These are phyloP conservation scores for Boehmeria nivea DNA, from an alignment of 306 rosid species.

Conservation along the genomic window DNA sequence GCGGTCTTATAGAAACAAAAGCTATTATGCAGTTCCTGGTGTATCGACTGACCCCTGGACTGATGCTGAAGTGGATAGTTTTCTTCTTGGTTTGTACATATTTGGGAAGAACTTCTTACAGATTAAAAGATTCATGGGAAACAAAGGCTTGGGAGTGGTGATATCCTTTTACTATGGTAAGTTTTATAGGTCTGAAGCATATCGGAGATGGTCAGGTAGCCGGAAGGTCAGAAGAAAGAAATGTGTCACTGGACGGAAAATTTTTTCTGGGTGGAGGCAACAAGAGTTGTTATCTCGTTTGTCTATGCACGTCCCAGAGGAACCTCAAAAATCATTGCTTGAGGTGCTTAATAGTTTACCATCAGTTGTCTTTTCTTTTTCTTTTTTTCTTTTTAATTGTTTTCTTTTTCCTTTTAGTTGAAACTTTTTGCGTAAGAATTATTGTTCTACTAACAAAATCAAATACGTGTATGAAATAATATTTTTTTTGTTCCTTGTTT, in stretches of 20 bases:
- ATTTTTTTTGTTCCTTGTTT: too few species aligned
- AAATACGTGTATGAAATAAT: too few species aligned
- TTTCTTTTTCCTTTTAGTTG: too few species aligned
- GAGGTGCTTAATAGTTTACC: slow-evolving; percentile 44
- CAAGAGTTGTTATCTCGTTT: slow-evolving; percentile 60
- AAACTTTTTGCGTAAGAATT: too few species aligned
- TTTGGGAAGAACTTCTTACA: slow-evolving; percentile 62
- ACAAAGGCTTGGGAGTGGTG: slow-evolving; percentile 53
- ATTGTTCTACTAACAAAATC: too few species aligned
- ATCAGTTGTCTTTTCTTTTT: neutral
- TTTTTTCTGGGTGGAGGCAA: slow-evolving; percentile 61
- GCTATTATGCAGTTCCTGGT: slow-evolving; percentile 31
- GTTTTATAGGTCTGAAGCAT: slow-evolving; percentile 55
- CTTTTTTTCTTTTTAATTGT: neutral
- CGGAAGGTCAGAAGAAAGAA: slow-evolving; percentile 46
- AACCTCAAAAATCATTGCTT: slow-evolving; percentile 33
- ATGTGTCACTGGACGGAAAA: slow-evolving; percentile 44
- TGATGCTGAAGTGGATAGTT: slow-evolving; percentile 49
- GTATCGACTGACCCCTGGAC: slow-evolving; percentile 45
- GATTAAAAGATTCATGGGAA: slow-evolving; percentile 51
- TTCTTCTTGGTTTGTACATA: slow-evolving; percentile 63
- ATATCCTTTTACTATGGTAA: slow-evolving; percentile 67
- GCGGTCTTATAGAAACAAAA: slow-evolving; percentile 12
- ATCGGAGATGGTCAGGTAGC: slow-evolving; percentile 58
- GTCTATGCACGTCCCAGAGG: slow-evolving; percentile 44